These are phyloP conservation scores for Botrytis aclada DNA, from an alignment of 2,329 filamentous ascomycete genomes.

Conservation along the genomic window DNA sequence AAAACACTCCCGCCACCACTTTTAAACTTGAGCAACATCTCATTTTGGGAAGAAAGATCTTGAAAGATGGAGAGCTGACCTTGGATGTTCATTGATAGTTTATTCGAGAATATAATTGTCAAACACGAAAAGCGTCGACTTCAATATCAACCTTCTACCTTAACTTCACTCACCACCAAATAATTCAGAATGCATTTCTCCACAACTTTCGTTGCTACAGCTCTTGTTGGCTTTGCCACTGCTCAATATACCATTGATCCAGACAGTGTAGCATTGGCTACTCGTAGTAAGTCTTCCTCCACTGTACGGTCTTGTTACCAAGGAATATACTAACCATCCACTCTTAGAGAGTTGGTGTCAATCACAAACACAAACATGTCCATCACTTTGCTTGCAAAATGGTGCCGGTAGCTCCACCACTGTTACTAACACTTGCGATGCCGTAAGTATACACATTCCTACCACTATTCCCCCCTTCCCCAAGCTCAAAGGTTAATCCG, in stretches of 20 bases:
- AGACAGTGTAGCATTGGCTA: conserved; percentile 50
- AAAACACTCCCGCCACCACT: conserved; percentile 16
- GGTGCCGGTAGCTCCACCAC: conserved; percentile 46
- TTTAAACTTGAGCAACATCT: conserved; percentile 17
- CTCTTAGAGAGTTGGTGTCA: conserved; percentile 60
- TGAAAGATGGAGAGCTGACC: not conserved
- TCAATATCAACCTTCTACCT: not conserved
- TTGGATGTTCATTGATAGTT: not conserved
- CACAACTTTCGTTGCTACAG: conserved; percentile 47
- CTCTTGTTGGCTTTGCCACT: conserved; percentile 44
- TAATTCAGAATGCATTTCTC: conserved; percentile 51
- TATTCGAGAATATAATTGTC: not conserved
- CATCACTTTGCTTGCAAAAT: conserved; percentile 66
- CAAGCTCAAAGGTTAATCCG: not conserved
- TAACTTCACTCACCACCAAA: not conserved
- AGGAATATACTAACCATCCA: conserved; percentile 23
- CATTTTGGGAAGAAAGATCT: not conserved
- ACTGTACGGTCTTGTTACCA: not conserved
- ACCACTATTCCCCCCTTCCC: not conserved
- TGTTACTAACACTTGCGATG: conserved; percentile 62
- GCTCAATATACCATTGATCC: conserved; percentile 64
- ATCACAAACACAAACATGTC: conserved; percentile 62
- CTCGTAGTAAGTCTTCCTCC: conserved; percentile 36
- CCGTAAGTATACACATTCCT: conserved; percentile 46
- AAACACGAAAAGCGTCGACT: not conserved